These are phyloP conservation scores for Linnemannia exigua DNA, from an alignment of 192 early-diverging fungal species.

Conservation along the genomic window DNA sequence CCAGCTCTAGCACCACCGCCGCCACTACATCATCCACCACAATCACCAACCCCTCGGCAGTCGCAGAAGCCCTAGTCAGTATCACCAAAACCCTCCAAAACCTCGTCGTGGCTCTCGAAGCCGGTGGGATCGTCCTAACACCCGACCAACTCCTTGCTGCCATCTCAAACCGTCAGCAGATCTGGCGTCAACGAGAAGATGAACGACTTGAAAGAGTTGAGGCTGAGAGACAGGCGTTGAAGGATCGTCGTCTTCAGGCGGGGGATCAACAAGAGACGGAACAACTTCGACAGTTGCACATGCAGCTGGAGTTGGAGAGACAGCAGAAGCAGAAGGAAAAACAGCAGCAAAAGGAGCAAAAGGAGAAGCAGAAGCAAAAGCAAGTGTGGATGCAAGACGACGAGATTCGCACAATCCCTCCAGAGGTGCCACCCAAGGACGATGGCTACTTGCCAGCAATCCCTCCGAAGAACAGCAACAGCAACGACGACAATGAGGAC, in stretches of 20 bases:
- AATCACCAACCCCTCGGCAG: background rate
- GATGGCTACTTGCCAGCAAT: background rate
- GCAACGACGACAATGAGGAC: background rate
- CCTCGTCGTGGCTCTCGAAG: slow-evolving; percentile 18
- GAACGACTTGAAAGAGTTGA: background rate
- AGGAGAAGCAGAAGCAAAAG: too few species aligned
- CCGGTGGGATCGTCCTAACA: slow-evolving; percentile 21
- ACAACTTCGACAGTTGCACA: background rate
- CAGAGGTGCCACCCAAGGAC: background rate
- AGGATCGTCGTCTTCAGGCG: background rate
- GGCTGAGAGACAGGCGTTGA: background rate
- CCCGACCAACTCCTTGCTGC: slow-evolving; percentile 9
- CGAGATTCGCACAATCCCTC: background rate
- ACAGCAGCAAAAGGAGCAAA: background rate
- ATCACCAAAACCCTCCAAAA: slow-evolving; percentile 42
- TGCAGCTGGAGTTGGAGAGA: background rate
- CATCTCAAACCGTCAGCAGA: background rate
- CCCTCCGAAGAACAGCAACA: background rate
- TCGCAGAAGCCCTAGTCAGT: slow-evolving; percentile 17
- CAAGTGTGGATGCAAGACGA: background rate
- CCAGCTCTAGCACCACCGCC: background rate
- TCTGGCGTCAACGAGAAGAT: background rate
- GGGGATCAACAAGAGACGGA: background rate
- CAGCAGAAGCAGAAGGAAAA: background rate
- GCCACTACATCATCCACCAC: background rate